Evolutionary conservation across 2,329 filamentous ascomycete genomes (phyloP).

Genomic region (Chaetomiaceae sp.): DNA sequence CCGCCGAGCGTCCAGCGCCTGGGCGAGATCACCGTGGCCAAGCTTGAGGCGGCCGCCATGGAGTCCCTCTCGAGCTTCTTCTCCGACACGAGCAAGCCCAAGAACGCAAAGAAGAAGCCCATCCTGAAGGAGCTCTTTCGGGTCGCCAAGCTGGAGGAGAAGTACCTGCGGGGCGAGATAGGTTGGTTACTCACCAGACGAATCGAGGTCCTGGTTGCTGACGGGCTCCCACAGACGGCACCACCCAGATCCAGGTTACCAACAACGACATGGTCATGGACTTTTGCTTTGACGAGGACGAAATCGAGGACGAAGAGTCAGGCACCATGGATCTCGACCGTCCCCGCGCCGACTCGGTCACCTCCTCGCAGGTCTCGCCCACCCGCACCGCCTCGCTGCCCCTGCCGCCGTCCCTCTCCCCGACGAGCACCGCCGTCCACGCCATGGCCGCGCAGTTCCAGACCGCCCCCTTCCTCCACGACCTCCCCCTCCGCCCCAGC

Average conservation of each 20-base stretch:
- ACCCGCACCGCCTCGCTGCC: constrained; percentile 27
- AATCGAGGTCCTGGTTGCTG: not conserved
- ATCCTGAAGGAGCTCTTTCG: constrained; percentile 59
- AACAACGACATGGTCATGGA: constrained; percentile 49
- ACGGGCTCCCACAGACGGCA: constrained; percentile 39
- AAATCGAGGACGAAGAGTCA: constrained; percentile 39
- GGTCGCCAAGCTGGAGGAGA: constrained; percentile 54
- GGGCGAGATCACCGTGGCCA: constrained; percentile 45
- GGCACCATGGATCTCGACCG: not conserved
- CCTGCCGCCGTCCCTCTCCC: constrained; percentile 30
- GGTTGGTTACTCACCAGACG: constrained; percentile 38
- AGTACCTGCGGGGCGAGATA: constrained; percentile 52
- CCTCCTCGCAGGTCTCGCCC: constrained; percentile 34
- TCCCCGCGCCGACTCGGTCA: constrained; percentile 21
- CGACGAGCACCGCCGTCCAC: constrained; percentile 34
- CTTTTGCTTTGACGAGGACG: constrained; percentile 43
- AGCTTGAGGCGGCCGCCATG: constrained; percentile 54
- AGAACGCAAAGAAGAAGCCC: constrained; percentile 51
- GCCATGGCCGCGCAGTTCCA: constrained; percentile 33
- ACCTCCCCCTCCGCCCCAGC: constrained; percentile 41
- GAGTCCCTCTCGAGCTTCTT: constrained; percentile 58
- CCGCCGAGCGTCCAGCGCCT: constrained; percentile 51
- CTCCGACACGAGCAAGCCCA: constrained; percentile 48
- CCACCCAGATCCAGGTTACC: constrained; percentile 47
- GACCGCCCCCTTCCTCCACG: constrained; percentile 37